Percentiles rank a stretch among this genome's conserved stretches.
Evolutionary conservation across 371 early-diverging fungal genomes (phyloP).

Genomic region (Chytridiales sp.): DNA sequence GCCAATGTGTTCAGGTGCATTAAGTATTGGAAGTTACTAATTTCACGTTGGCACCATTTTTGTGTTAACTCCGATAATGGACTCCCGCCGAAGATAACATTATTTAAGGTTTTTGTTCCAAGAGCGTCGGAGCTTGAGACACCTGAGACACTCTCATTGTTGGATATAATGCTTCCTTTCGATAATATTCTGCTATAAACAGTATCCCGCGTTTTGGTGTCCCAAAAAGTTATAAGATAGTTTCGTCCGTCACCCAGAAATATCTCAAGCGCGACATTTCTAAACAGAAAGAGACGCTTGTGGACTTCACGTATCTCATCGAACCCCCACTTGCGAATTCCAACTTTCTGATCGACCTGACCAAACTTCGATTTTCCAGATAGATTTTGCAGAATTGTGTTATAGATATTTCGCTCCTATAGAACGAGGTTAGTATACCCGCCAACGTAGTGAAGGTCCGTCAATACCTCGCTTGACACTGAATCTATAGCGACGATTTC

Average conservation of each 20-base stretch:
- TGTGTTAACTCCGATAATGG: constrained; percentile 65
- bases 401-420: constrained; percentile 60
- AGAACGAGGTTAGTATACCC: not conserved
- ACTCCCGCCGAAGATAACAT: constrained; percentile 61
- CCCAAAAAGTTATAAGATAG: constrained; percentile 64
- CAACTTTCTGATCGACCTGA: constrained; percentile 48
- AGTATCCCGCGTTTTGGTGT: constrained; percentile 63
- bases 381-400: constrained; percentile 41
- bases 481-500: constrained; percentile 77
- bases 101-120: constrained; percentile 18
- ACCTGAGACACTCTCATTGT: constrained; percentile 54
- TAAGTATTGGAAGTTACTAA: constrained; percentile 72
- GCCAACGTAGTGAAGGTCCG: too few relatives aligned
- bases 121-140: constrained; percentile 39
- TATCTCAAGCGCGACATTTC: constrained; percentile 76
- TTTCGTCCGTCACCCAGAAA: constrained; percentile 77
- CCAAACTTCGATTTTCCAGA: constrained; percentile 51
- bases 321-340: constrained; percentile 39
- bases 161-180: constrained; percentile 51
- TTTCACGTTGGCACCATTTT: constrained; percentile 67
- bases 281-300: constrained; percentile 64
- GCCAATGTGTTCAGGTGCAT: constrained; percentile 74
- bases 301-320: constrained; percentile 74
- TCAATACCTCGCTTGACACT: constrained; percentile 54
- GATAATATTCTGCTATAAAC: constrained; percentile 65